Evolutionary conservation across 768 basidiomycete genomes (phyloP).

Genomic region (Amanita thiersii): DNA sequence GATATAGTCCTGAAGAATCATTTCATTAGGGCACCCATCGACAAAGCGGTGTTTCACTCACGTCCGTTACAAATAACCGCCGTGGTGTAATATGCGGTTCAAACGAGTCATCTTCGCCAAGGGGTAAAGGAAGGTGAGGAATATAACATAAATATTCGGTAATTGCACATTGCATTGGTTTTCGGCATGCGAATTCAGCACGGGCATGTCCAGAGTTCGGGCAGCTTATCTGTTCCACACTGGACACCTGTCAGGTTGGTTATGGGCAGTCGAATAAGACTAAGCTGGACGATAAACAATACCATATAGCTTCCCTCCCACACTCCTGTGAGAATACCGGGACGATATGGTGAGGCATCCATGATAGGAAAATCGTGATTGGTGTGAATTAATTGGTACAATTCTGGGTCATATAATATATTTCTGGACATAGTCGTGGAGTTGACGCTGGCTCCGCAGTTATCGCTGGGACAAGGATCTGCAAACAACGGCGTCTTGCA

Average conservation of each 20-base stretch:
- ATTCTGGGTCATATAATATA: constrained; percentile 12
- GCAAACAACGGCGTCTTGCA: constrained; percentile 43
- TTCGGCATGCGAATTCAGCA: constrained; percentile 30
- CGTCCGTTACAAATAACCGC: constrained; percentile 12
- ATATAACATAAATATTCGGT: constrained; percentile 35
- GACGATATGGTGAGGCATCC: constrained; percentile 21
- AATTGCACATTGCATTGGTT: constrained; percentile 42
- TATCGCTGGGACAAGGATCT: constrained; percentile 22
- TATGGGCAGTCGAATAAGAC: neutral
- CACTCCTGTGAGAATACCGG: constrained; percentile 42
- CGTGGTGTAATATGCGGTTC: constrained; percentile 5
- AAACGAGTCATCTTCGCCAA: constrained; percentile 11
- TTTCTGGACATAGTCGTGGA: neutral
- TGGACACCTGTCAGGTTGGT: constrained; percentile 7
- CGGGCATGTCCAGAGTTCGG: constrained; percentile 9
- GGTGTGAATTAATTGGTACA: constrained; percentile 11
- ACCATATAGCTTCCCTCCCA: constrained; percentile 63
- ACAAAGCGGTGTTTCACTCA: constrained; percentile 6
- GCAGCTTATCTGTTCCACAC: neutral
- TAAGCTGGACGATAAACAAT: constrained; percentile 13
- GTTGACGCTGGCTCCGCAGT: neutral
- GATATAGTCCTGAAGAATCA: constrained; percentile 7
- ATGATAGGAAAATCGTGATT: neutral
- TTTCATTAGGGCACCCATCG: neutral
- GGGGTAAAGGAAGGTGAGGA: constrained; percentile 25